Evolutionary conservation across 345 rosid genomes (phyloP).

Genomic region (Citrus australasica): DNA sequence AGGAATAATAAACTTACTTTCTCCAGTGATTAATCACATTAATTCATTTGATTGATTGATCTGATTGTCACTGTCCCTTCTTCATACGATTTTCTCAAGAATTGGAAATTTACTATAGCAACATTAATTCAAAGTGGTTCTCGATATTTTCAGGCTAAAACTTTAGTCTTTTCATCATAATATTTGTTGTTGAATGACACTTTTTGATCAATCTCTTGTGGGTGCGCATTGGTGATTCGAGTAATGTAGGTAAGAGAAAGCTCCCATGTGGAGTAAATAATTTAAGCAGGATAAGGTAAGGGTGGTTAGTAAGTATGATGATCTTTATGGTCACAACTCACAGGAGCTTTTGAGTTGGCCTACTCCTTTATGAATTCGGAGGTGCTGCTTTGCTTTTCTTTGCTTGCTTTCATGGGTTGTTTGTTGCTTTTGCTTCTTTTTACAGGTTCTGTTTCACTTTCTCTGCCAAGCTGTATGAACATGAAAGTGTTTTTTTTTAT

Average conservation of each 20-base stretch:
- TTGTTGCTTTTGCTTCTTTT: not conserved
- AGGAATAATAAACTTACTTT: no score
- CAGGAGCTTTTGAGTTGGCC: constrained; percentile 2
- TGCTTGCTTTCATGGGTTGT: constrained; percentile 1
- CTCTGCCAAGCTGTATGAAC: not conserved
- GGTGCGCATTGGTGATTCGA: not conserved
- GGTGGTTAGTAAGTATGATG: not conserved
- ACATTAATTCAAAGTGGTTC: no score
- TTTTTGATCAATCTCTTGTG: not conserved
- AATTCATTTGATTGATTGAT: not conserved
- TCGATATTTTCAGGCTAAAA: not conserved
- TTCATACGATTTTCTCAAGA: not conserved
- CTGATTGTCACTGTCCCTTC: not conserved
- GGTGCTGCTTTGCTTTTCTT: not conserved
- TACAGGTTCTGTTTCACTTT: not conserved
- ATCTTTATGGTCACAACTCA: not conserved
- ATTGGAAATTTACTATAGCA: no score
- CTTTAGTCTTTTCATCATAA: not conserved
- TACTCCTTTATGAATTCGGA: not conserved
- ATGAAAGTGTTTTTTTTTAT: no score
- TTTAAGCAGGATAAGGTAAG: not conserved
- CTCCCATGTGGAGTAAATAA: not conserved
- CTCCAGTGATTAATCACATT: not conserved
- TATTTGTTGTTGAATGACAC: not conserved
- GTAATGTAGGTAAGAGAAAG: not conserved